A percentile compares a stretch with the other conserved stretches of the same genome.
phyloP scores from a whole-genome alignment of 2,329 filamentous ascomycete species.

The Cercospora sp. region DNA sequence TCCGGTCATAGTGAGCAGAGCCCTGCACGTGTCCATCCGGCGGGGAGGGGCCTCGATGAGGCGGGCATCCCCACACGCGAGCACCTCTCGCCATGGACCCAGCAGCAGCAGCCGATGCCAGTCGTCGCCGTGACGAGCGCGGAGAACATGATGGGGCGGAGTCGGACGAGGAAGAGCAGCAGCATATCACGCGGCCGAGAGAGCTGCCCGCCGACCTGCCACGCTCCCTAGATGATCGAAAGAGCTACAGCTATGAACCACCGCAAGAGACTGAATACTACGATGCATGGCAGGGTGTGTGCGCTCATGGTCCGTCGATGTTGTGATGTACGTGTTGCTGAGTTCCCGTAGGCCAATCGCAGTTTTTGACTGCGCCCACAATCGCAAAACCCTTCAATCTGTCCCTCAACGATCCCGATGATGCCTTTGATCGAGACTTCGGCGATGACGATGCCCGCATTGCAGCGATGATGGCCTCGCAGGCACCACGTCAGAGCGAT shows the following conservation, averaged over 20 bases:
- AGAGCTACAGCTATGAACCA: slow-evolving; percentile 61
- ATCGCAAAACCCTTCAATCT: slow-evolving; percentile 80
- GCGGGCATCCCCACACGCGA: slow-evolving; percentile 10
- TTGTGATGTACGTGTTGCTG: slow-evolving; percentile 13
- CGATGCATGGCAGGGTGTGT: slow-evolving; percentile 93
- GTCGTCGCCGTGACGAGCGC: slow-evolving; percentile 16
- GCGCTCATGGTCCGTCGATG: slow-evolving; percentile 22
- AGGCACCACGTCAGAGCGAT: slow-evolving; percentile 68
- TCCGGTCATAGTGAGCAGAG: not conserved
- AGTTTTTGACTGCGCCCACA: slow-evolving; percentile 86
- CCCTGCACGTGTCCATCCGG: not conserved
- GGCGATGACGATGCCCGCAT: slow-evolving; percentile 83
- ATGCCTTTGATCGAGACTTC: slow-evolving; percentile 49
- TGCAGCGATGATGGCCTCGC: slow-evolving; percentile 93
- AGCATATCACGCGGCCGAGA: slow-evolving; percentile 42
- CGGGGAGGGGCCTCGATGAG: slow-evolving; percentile 11
- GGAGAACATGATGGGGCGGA: slow-evolving; percentile 22
- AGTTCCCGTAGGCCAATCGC: slow-evolving; percentile 73
- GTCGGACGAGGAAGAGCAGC: slow-evolving; percentile 26
- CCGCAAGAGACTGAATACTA: slow-evolving; percentile 93
- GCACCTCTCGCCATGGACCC: slow-evolving; percentile 25
- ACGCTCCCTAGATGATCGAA: slow-evolving; percentile 85
- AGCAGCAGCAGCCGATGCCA: slow-evolving; percentile 2
- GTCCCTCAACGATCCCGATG: slow-evolving; percentile 76
- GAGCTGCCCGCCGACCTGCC: slow-evolving; percentile 81